A percentile compares a stretch with the other conserved stretches of the same genome.
Conservation (phyloP, 768 basidiomycete species). For the Thelephora aurantiotincta region DNA sequence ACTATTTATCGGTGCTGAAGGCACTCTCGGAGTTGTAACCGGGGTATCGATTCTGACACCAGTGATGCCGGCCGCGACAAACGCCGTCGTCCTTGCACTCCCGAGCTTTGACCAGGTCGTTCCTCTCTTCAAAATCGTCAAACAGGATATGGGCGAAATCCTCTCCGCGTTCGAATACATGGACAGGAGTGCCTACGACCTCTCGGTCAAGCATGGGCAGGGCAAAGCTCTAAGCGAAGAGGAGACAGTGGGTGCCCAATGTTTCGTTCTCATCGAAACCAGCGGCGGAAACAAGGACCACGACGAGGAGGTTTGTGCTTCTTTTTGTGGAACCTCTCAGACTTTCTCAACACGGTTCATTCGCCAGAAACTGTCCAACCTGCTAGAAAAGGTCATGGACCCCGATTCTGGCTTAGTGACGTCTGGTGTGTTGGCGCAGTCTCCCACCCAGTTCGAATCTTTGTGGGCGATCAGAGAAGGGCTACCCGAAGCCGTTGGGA, state of each 20-base stretch:
- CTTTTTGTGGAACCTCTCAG: constrained; percentile 2
- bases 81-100: constrained; percentile 84
- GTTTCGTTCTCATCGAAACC: constrained; percentile 90
- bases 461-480: constrained; percentile 90
- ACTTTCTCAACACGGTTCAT: background rate
- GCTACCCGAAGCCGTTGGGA: constrained; percentile 82
- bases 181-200: constrained; percentile 72
- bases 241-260: constrained; percentile 65
- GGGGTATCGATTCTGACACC: constrained; percentile 92
- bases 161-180: constrained; percentile 96
- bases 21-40: constrained; percentile 91
- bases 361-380: constrained; percentile 67
- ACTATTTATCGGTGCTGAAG: constrained; percentile 94
- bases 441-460: constrained; percentile 75
- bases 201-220: constrained; percentile 74
- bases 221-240: constrained; percentile 61
- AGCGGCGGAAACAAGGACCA: constrained; percentile 88
- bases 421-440: constrained; percentile 87
- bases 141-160: constrained; percentile 80
- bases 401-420: constrained; percentile 65
- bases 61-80: constrained; percentile 65
- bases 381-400: constrained; percentile 68
- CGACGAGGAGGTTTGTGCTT: constrained; percentile 66
- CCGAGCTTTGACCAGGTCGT: constrained; percentile 80
- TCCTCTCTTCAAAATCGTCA: constrained; percentile 71